Evolutionary conservation across 208 protist genomes (phyloP), one percentile per base, ranked within the genome.

Genomic region (Herpetomonas tarakana): DNA sequence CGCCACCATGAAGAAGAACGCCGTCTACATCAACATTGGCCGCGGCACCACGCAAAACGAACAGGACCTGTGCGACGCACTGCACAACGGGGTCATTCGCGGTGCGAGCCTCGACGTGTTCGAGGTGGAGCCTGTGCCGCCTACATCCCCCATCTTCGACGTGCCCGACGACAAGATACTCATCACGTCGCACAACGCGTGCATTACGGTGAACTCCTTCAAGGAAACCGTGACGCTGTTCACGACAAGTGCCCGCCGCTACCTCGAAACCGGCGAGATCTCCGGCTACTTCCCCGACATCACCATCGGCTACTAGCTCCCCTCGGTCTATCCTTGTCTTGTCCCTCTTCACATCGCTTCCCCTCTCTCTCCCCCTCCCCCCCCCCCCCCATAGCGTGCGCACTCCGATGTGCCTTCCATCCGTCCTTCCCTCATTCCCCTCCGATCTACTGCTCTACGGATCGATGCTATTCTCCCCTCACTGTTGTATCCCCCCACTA

Each of bases 21-120:
- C 74, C 14, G 63, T 83, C 24, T 86, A 81, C 76, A 82, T 90
- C 65, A 86, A 79, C 46, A 74, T 86, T 62, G 79, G 83, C 12
- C 69, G 83, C 22, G 79, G 83, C 39, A 25, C 50, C 41, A 83
- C 73, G 30, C 71, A 75, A 52, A 68, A 71, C 38, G 83, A 87
- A 49, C 65, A 49, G 1, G 76, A 82, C 57, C 65, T 86, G 21
- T 57, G 52, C 31, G 41, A 50, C 29, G 83, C 79, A 14, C 56
- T 90, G 30, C 27, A 55, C 2, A 47, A 27, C 1, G 69, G 68
- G 27, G 41, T 54, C 35, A 84, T 91, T 41, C 35, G 26, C n/a
- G 79, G 79, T 35, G 83, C 79, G 1, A 52, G 66, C 12, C 62
- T 90, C 24, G 78, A 90, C 52, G 83, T 90, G 30, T 90, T 90